phyloP scores from a whole-genome alignment of 78 protist genomes.

The Diacronema lutheri region DNA sequence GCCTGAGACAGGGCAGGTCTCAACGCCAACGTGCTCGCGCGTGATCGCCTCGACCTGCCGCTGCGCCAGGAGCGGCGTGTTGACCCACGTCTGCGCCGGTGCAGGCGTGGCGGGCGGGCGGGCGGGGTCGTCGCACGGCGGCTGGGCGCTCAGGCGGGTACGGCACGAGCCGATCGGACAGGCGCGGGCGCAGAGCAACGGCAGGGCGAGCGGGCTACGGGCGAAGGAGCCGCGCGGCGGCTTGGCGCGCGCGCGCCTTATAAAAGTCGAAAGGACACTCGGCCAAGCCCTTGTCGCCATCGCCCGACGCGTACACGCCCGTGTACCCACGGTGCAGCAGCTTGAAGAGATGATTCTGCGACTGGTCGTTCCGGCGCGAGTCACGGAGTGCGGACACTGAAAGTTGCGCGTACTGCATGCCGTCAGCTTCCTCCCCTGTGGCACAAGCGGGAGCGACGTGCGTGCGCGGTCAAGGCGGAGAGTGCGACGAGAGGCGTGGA shows the following conservation, averaged over 20 bases:
- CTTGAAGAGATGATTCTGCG: constrained; percentile 37
- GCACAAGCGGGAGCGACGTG: too few species aligned
- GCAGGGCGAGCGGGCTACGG: background rate
- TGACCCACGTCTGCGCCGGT: constrained; percentile 1
- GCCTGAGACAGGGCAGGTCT: constrained; percentile 1
- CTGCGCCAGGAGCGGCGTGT: constrained; percentile 20
- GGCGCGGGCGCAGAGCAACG: background rate
- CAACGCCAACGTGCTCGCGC: constrained; percentile 3
- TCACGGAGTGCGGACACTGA: constrained; percentile 18
- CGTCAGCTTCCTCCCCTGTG: background rate
- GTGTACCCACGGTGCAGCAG: constrained; percentile 42
- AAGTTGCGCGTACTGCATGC: constrained; percentile 16
- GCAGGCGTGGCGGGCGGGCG: too few species aligned
- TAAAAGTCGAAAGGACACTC: constrained; percentile 23
- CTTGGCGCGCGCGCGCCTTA: background rate
- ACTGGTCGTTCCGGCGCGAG: constrained; percentile 5
- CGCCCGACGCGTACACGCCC: constrained; percentile 2
- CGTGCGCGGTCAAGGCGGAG: too few species aligned
- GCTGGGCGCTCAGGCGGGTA: too few species aligned
- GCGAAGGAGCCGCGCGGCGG: background rate
- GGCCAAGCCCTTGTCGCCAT: constrained; percentile 3
- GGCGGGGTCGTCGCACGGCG: too few species aligned
- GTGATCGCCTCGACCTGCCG: constrained; percentile 22
- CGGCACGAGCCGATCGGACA: background rate
- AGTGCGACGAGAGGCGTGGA: too few species aligned